Evolutionary conservation across 257 asterid species (phyloP).

Genomic region (Solanum sejunctum): DNA sequence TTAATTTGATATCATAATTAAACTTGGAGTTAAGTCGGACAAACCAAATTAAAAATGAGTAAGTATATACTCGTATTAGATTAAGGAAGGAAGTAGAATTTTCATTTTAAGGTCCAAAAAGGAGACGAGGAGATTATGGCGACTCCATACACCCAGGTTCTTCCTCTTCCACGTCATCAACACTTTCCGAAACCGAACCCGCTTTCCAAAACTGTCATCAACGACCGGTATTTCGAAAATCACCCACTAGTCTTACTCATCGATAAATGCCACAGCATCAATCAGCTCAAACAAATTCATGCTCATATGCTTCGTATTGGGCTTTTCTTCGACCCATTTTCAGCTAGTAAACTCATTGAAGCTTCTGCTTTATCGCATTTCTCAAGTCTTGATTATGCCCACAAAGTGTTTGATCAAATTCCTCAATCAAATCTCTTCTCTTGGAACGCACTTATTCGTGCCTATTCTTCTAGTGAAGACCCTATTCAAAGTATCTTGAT

Average conservation of each 20-base stretch:
- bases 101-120: not conserved
- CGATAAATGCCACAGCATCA: conserved; percentile 31
- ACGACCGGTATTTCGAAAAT: conserved; percentile 41
- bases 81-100: not conserved
- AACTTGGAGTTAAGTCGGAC: not conserved
- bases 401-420: conserved; percentile 60
- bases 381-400: conserved; percentile 58
- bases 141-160: conserved; percentile 8
- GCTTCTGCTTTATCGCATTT: conserved; percentile 30
- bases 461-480: conserved; percentile 35
- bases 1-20: no score
- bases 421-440: conserved; percentile 63
- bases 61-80: not conserved
- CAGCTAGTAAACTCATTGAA: conserved; percentile 66
- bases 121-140: conserved; percentile 22
- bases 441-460: conserved; percentile 63
- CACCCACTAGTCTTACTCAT: conserved; percentile 39
- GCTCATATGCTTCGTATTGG: conserved; percentile 66
- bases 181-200: conserved; percentile 1
- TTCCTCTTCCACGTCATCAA: not conserved
- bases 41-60: not conserved
- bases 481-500: conserved; percentile 24
- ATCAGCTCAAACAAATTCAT: conserved; percentile 63
- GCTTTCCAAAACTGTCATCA: conserved; percentile 17
- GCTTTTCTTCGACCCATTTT: conserved; percentile 49